Evolutionary conservation across 2,329 filamentous ascomycete genomes (phyloP).

Genomic region (Nigrospora oryzae): DNA sequence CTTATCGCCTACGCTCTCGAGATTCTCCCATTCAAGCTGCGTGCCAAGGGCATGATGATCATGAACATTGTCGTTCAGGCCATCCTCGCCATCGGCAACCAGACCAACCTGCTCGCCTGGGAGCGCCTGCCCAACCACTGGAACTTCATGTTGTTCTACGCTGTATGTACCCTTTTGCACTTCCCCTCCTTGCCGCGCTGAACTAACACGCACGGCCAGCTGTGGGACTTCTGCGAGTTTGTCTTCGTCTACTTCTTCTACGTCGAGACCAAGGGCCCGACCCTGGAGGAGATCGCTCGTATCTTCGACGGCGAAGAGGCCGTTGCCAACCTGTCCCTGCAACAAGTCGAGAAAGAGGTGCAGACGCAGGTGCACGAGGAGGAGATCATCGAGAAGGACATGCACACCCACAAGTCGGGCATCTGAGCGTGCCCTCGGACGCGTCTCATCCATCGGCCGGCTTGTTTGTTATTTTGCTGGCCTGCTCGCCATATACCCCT

Average conservation of each 20-base stretch:
- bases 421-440: neutral
- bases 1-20: slow-evolving; percentile 50
- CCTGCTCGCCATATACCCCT: too few species aligned
- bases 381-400: slow-evolving; percentile 15
- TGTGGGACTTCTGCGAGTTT: slow-evolving; percentile 53
- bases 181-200: slow-evolving; percentile 1
- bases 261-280: slow-evolving; percentile 62
- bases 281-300: slow-evolving; percentile 60
- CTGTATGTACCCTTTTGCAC: slow-evolving; percentile 22
- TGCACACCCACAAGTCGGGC: slow-evolving; percentile 5
- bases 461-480: too few species aligned
- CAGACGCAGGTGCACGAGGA: slow-evolving; percentile 24
- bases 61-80: slow-evolving; percentile 58
- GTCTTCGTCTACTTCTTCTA: slow-evolving; percentile 59
- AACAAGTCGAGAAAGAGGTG: slow-evolving; percentile 47
- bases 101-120: slow-evolving; percentile 58
- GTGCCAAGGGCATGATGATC: slow-evolving; percentile 53
- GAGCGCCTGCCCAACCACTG: slow-evolving; percentile 49
- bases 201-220: slow-evolving; percentile 10
- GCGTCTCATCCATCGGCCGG: too few species aligned
- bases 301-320: slow-evolving; percentile 59
- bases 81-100: slow-evolving; percentile 50
- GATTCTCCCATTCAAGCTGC: slow-evolving; percentile 48
- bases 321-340: slow-evolving; percentile 44
- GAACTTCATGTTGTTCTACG: slow-evolving; percentile 61